Base-by-base conservation (phyloP, 2,329 filamentous ascomycete genomes). In the Fusarium newnesense region DNA sequence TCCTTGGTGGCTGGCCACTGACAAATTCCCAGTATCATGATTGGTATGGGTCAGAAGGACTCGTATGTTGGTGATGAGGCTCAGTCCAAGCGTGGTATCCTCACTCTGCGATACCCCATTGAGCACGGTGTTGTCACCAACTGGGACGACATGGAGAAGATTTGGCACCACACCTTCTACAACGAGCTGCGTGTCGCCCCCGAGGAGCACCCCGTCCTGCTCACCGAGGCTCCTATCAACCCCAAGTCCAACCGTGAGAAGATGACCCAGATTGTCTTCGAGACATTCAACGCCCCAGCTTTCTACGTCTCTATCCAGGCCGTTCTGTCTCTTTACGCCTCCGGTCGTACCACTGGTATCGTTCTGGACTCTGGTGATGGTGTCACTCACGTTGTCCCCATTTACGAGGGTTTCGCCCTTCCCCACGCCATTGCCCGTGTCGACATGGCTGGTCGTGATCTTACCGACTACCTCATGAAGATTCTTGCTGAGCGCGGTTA, bases 101-200 rank as follows among this genome's bases (percentile, higher is more conserved):
- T 99, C 81, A 98, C 96, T 76, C 92, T 99, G 85, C 93, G 96
- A 90, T 99, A 99, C 89, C 96, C 96, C 84, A 99, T 99, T 85
- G 96, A 99, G 92, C 96, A 99, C 92, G 96, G 96, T 96, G 96
- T 99, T 82, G 96, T 99, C 85, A 99, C 96, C 89, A 98, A 98
- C 94, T 99, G 96, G 96, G 96, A 99, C 86, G 96, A 98, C 87
- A 98, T 98, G 96, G 96, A 98, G 91, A 98, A 98, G 93, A 98
- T 99, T 82, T 99, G 96, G 96, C 96, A 99, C 88, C 96, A 99
- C 94, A 98, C 96, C 84, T 99, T 99, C 92, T 99, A 98, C 94
- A 99, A 99, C 89, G 96, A 99, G 91, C 91, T 99, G 84, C 96
- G 96, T 96, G 96, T 99, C 78, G 96, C 96, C 81, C 96, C 96